A percentile compares a stretch with the other conserved stretches of the same genome.
phyloP scores from a whole-genome alignment of 352 stramenopile genomes.

The Pythium aphanidermatum region DNA sequence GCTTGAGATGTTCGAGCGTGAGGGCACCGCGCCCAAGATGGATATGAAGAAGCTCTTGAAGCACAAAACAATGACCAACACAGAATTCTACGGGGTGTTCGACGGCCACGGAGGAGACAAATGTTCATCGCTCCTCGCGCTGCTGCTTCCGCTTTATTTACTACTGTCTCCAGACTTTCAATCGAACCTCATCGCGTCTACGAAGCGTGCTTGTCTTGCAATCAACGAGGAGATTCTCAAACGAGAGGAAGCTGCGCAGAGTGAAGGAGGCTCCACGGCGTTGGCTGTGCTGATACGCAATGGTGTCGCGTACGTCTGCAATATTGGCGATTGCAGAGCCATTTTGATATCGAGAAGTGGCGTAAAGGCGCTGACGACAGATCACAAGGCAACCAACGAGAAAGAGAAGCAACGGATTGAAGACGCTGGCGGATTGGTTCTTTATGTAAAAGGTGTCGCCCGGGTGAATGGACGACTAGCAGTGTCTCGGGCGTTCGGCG shows the following conservation, averaged over 20 bases:
- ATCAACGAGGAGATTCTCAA: conserved; percentile 72
- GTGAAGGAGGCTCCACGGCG: conserved; percentile 54
- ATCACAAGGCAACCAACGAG: conserved; percentile 71
- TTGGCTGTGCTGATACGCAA: conserved; percentile 54
- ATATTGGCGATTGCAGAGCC: conserved; percentile 73
- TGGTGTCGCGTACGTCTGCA: conserved; percentile 46
- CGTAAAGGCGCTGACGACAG: conserved; percentile 48
- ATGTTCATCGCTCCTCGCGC: conserved; percentile 53
- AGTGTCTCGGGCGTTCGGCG: conserved; percentile 64
- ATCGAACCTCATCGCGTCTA: conserved; percentile 31
- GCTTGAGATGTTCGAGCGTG: conserved; percentile 44
- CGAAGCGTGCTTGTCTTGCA: conserved; percentile 34
- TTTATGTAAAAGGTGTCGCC: conserved; percentile 68
- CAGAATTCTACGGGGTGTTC: conserved; percentile 69
- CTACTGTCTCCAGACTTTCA: conserved; percentile 43
- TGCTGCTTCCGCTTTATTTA: conserved; percentile 68
- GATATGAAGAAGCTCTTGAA: conserved; percentile 33
- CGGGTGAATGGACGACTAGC: conserved; percentile 66
- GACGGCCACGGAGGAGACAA: conserved; percentile 62
- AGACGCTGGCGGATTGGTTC: conserved; percentile 55
- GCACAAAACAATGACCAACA: conserved; percentile 26
- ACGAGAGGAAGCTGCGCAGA: conserved; percentile 36
- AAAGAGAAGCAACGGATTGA: conserved; percentile 65
- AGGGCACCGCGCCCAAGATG: conserved; percentile 31
- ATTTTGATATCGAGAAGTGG: conserved; percentile 43